Conservation (phyloP, 2,329 filamentous ascomycete species). For the Calonectria ilicicola region DNA sequence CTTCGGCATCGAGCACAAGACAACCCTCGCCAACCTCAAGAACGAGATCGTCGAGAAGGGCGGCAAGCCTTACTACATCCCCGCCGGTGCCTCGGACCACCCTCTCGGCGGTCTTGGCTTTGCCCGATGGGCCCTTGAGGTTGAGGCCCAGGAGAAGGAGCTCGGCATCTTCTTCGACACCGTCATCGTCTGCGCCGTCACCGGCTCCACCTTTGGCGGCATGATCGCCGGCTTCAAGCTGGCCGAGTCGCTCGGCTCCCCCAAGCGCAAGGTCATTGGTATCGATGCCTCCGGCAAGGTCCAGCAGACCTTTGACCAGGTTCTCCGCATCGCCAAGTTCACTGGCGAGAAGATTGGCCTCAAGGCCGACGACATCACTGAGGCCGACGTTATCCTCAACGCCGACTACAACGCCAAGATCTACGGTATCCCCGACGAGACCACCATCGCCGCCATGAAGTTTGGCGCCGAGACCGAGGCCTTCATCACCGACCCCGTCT, state of each 20-base stretch:
- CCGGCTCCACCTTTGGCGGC: conserved; percentile 77
- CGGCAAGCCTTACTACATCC: conserved; percentile 77
- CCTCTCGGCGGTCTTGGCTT: conserved; percentile 78
- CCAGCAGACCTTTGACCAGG: conserved; percentile 71
- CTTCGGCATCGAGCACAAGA: conserved; percentile 79
- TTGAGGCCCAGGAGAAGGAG: conserved; percentile 71
- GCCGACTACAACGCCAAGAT: conserved; percentile 72
- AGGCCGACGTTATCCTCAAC: conserved; percentile 72
- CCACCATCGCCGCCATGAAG: conserved; percentile 76
- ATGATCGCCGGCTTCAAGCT: conserved; percentile 81
- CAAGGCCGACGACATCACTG: conserved; percentile 68
- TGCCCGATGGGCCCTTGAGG: conserved; percentile 78
- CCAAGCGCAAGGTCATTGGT: conserved; percentile 69
- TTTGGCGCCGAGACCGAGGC: conserved; percentile 77
- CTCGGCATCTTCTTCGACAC: conserved; percentile 75
- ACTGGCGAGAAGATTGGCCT: conserved; percentile 75
- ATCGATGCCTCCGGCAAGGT: conserved; percentile 66
- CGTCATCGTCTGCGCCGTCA: conserved; percentile 77
- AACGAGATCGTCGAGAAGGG: conserved; percentile 65
- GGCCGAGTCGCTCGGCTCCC: conserved; percentile 59
- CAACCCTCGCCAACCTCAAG: conserved; percentile 65
- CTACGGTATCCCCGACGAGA: conserved; percentile 75
- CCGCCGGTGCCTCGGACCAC: conserved; percentile 78
- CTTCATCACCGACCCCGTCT: conserved; percentile 81
- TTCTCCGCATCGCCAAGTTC: conserved; percentile 73